phyloP scores from a whole-genome alignment of 352 stramenopile genomes.

The Phytophthora cryptogea region DNA sequence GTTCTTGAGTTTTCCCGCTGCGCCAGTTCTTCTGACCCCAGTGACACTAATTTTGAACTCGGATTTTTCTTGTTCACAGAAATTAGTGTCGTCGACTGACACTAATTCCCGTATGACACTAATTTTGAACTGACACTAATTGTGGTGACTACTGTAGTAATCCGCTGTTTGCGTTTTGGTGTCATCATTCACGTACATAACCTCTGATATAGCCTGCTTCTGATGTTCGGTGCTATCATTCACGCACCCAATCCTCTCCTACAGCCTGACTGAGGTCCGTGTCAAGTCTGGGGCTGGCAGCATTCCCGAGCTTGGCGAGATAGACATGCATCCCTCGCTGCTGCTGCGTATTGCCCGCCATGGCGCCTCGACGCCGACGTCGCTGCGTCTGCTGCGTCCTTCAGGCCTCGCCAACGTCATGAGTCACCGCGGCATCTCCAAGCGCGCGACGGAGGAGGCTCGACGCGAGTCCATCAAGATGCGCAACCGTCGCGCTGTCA shows the following conservation, averaged over 20 bases:
- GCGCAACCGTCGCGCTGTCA: conserved; percentile 90
- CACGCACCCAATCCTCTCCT: neutral
- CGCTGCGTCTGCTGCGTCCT: conserved; percentile 18
- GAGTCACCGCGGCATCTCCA: conserved; percentile 47
- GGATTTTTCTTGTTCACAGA: no score
- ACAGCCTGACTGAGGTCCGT: conserved; percentile 2
- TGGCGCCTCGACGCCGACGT: conserved; percentile 18
- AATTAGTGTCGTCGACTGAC: no score
- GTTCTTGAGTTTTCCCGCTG: no score
- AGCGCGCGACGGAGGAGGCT: conserved; percentile 49
- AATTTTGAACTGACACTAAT: no score
- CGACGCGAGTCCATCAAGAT: conserved; percentile 69
- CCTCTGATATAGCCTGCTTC: no score
- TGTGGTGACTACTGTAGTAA: no score
- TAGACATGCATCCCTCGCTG: conserved; percentile 36
- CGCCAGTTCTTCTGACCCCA: no score
- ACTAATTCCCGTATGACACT: no score
- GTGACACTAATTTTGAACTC: no score
- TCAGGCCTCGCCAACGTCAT: conserved; percentile 6
- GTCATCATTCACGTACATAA: conserved; percentile 1
- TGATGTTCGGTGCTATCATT: conserved; percentile 5
- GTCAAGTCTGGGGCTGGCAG: conserved; percentile 25
- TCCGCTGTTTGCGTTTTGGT: conserved; percentile 5
- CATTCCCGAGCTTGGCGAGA: conserved; percentile 28
- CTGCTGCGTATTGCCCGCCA: conserved; percentile 28